Conservation (phyloP, 2,329 filamentous ascomycete species). For the Trichophyton mentagrophytes region DNA sequence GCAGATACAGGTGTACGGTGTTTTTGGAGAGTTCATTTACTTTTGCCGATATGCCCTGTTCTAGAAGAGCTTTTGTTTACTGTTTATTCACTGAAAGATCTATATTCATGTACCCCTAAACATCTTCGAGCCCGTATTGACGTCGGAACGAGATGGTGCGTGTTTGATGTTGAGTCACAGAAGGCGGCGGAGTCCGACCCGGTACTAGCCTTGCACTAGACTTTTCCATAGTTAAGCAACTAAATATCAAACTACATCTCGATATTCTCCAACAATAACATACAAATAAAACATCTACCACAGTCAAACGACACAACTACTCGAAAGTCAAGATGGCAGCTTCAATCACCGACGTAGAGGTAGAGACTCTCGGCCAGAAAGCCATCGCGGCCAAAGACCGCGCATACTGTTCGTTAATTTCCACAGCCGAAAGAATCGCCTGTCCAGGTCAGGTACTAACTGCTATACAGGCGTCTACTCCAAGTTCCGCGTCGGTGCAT, state of each 20-base stretch:
- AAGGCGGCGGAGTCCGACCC: no score
- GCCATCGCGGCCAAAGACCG: slow-evolving; percentile 59
- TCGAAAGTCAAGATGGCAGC: slow-evolving; percentile 6
- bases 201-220: no score
- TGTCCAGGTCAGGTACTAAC: not conserved
- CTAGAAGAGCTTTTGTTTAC: no score
- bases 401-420: slow-evolving; percentile 57
- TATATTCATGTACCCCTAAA: no score
- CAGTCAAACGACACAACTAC: no score
- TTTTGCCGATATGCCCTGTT: not conserved
- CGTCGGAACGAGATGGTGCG: no score
- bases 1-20: not conserved
- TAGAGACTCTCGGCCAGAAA: slow-evolving; percentile 49
- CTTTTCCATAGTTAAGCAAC: not conserved
- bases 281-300: slow-evolving; percentile 1
- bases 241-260: not conserved
- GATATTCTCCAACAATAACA: not conserved
- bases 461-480: slow-evolving; percentile 58
- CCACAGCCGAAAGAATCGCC: not conserved
- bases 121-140: no score
- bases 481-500: slow-evolving; percentile 77
- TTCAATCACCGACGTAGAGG: slow-evolving; percentile 48
- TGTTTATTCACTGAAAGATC: no score
- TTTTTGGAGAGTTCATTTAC: not conserved
- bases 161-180: no score